Evolutionary conservation across 345 rosid species (phyloP).

Genomic region (Sonneratia caseolaris): DNA sequence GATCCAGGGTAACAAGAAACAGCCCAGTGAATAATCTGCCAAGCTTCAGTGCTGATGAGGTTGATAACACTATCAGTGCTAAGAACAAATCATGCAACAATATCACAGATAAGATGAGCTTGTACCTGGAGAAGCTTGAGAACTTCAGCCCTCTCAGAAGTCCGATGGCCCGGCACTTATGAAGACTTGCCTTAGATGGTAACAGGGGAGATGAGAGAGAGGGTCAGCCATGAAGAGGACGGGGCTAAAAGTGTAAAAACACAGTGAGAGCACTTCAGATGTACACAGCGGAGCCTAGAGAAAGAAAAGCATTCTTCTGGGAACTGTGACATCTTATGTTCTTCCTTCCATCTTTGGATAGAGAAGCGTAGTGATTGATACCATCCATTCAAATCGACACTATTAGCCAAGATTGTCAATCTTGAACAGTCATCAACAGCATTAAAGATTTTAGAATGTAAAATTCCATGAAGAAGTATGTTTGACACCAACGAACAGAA

Average conservation of each 20-base stretch:
- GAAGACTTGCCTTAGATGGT: not conserved
- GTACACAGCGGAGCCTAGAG: not conserved
- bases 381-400: not conserved
- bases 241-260: not conserved
- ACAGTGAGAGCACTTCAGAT: not conserved
- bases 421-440: not conserved
- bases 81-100: conserved; percentile 17
- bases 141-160: conserved; percentile 50
- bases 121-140: conserved; percentile 70
- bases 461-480: not conserved
- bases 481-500: not conserved
- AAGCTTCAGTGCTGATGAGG: conserved; percentile 13
- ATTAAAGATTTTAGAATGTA: not conserved
- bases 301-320: not conserved
- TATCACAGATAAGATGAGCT: conserved; percentile 26
- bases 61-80: conserved; percentile 27
- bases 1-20: conserved; percentile 20
- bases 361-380: not conserved
- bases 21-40: conserved; percentile 14
- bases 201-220: not conserved
- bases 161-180: conserved; percentile 49
- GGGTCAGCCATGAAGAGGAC: not conserved
- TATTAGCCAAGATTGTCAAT: not conserved
- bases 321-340: not conserved
- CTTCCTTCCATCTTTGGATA: not conserved